phyloP scores from a whole-genome alignment of 345 rosid species.

The Adansonia digitata region DNA sequence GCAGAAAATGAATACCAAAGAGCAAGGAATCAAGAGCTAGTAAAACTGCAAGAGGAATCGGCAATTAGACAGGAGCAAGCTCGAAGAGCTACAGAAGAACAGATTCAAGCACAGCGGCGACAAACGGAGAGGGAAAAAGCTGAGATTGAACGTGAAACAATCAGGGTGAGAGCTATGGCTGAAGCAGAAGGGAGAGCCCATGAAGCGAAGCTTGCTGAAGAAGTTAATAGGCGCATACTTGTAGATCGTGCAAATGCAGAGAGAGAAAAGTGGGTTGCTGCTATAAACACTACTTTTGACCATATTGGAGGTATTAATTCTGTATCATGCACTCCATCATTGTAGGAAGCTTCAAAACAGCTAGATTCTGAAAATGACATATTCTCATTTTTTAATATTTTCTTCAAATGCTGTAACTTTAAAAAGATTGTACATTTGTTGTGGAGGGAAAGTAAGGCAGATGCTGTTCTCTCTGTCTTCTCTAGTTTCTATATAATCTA shows the following conservation, averaged over 20 bases:
- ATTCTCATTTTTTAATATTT: neutral
- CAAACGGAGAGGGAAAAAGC: slow-evolving; percentile 99
- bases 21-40: slow-evolving; percentile 93
- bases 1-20: slow-evolving; percentile 91
- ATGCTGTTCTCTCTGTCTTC: neutral
- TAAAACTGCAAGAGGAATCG: slow-evolving; percentile 90
- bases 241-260: slow-evolving; percentile 98
- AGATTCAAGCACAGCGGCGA: slow-evolving; percentile 88
- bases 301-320: slow-evolving; percentile 76
- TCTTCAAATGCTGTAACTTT: neutral
- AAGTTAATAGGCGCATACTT: slow-evolving; percentile 81
- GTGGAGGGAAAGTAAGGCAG: neutral
- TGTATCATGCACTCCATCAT: neutral
- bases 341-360: neutral
- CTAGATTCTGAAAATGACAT: neutral
- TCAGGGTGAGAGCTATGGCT: slow-evolving; percentile 87
- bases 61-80: slow-evolving; percentile 84
- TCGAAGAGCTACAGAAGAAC: slow-evolving; percentile 93
- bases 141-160: slow-evolving; percentile 96
- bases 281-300: slow-evolving; percentile 87
- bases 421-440: neutral
- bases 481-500: neutral
- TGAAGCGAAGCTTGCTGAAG: slow-evolving; percentile 95
- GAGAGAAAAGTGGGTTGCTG: slow-evolving; percentile 97
- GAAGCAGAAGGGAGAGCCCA: slow-evolving; percentile 99